Evolutionary conservation across 352 stramenopile species (phyloP).

Genomic region (Pythium brassicae): DNA sequence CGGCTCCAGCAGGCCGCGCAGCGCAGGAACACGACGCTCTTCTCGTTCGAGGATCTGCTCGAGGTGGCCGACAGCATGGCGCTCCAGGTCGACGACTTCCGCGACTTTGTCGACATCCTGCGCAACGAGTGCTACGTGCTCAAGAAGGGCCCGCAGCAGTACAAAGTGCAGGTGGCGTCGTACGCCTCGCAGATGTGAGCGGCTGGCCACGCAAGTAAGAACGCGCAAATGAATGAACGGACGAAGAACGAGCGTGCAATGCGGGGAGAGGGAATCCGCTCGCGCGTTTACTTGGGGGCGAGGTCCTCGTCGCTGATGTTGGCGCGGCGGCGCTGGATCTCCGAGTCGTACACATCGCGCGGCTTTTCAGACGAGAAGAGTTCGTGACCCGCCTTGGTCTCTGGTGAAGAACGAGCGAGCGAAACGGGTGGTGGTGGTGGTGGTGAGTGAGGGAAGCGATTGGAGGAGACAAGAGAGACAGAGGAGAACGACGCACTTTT

Average conservation of each 20-base stretch:
- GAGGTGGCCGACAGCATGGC: constrained; percentile 70
- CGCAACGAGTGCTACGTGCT: constrained; percentile 83
- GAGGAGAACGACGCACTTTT: constrained; percentile 34
- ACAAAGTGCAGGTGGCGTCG: constrained; percentile 67
- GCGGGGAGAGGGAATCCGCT: too few relatives aligned
- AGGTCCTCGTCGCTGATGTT: constrained; percentile 49
- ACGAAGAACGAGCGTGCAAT: too few relatives aligned
- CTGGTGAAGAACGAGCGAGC: constrained; percentile 22
- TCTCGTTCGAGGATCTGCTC: constrained; percentile 74
- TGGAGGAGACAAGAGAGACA: constrained; percentile 3
- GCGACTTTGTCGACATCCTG: constrained; percentile 82
- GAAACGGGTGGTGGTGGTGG: neutral
- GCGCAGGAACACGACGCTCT: constrained; percentile 52
- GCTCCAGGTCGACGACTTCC: constrained; percentile 76
- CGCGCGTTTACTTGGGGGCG: constrained; percentile 14
- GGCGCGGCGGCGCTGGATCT: constrained; percentile 60
- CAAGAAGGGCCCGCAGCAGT: constrained; percentile 78
- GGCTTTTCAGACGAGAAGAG: constrained; percentile 84
- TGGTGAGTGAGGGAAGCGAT: neutral
- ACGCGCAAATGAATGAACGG: too few relatives aligned
- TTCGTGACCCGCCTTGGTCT: constrained; percentile 79
- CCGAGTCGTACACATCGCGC: constrained; percentile 70
- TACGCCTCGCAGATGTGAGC: constrained; percentile 29
- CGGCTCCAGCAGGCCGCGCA: constrained; percentile 68
- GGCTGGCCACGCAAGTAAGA: too few relatives aligned